These are phyloP conservation scores for Pseudozyma thailandica DNA, from an alignment of 1,284 basidiomycete species.

Conservation along the genomic window DNA sequence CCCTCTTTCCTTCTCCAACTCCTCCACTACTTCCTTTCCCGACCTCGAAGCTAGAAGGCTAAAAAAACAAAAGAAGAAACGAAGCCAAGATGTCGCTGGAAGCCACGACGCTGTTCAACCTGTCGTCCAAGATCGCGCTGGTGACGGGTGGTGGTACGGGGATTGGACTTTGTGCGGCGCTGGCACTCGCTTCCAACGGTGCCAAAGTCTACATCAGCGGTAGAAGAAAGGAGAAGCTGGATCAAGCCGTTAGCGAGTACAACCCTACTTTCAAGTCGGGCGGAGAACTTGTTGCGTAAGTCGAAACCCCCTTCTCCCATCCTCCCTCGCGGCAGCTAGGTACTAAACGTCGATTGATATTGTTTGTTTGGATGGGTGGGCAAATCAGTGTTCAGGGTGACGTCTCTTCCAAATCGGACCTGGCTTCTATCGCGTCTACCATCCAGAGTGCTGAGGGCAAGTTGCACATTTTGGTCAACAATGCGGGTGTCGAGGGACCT, in stretches of 20 bases:
- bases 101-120: conserved; percentile 35
- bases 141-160: conserved; percentile 62
- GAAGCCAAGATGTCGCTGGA: conserved; percentile 20
- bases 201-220: conserved; percentile 62
- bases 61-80: too few relatives aligned
- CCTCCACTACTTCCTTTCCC: not conserved
- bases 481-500: conserved; percentile 59
- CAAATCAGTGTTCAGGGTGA: conserved; percentile 38
- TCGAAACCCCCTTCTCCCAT: not conserved
- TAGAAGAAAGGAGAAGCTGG: conserved; percentile 42
- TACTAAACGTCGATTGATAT: not conserved
- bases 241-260: conserved; percentile 33
- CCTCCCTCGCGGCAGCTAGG: not conserved
- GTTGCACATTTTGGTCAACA: conserved; percentile 61
- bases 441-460: conserved; percentile 20
- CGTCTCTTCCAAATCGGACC: conserved; percentile 44
- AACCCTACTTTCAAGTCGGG: conserved; percentile 7
- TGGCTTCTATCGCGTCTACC: conserved; percentile 21
- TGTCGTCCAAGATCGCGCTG: conserved; percentile 52
- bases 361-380: not conserved
- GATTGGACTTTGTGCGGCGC: conserved; percentile 57
- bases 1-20: not conserved
- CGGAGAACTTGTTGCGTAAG: conserved; percentile 25
- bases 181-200: conserved; percentile 59
- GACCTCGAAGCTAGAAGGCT: not conserved